phyloP scores from a whole-genome alignment of 495 filamentous ascomycete genomes.

The Penicillium pancosmium region DNA sequence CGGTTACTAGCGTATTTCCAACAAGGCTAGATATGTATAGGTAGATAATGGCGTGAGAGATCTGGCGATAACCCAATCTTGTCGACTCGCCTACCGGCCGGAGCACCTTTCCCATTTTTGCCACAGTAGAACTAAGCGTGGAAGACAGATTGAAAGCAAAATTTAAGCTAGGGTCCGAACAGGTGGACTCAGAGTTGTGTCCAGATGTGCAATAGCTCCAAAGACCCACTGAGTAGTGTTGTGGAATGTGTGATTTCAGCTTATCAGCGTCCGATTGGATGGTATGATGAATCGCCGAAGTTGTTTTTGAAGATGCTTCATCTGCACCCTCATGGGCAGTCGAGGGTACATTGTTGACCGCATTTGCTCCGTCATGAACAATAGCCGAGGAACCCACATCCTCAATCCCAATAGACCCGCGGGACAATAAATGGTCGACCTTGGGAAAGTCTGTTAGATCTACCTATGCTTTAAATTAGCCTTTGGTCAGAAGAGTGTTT shows the following conservation, averaged over 20 bases:
- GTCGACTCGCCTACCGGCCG: neutral
- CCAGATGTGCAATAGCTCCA: constrained; percentile 9
- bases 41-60: neutral
- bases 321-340: neutral
- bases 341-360: neutral
- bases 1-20: constrained; percentile 3
- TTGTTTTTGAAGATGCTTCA: neutral
- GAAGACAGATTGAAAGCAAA: constrained; percentile 13
- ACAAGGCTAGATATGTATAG: constrained; percentile 1
- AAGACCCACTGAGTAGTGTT: constrained; percentile 6
- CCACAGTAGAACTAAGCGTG: constrained; percentile 1
- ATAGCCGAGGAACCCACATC: neutral
- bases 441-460: constrained; percentile 8
- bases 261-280: neutral
- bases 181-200: neutral
- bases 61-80: neutral
- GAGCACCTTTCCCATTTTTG: neutral
- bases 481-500: neutral
- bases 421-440: neutral
- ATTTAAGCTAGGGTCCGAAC: constrained; percentile 6
- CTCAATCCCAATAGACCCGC: neutral
- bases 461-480: constrained; percentile 2
- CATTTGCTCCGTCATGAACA: neutral
- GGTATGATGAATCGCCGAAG: neutral
- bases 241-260: constrained; percentile 7